Base-by-base conservation (phyloP, 371 early-diverging fungal species). In the Mucor racemosus region DNA sequence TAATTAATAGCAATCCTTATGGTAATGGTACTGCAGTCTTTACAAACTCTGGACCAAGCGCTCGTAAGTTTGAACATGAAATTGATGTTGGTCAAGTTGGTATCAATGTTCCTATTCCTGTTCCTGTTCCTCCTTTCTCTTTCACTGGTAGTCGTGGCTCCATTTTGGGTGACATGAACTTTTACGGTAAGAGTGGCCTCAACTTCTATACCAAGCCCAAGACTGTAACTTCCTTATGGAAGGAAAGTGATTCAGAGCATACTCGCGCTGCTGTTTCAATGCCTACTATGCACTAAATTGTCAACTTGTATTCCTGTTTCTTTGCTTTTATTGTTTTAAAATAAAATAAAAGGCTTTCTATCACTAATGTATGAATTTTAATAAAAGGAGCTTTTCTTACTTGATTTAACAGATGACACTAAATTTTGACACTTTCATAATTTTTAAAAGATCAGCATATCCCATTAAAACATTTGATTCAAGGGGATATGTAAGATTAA, bases 11-110 rank as follows among this genome's bases (percentile, higher is more conserved):
- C 53, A 98, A 97, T 82, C 92, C 88, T 5, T 98, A 97, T 67
- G 98, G 96, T 62, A 98, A 98, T 76, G 99, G 98, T 59, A 95
- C 97, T 7, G 95, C 97, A 55, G 90, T 98, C 72, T 95, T 94
- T 71, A 98, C 99, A 40, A 92, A 91, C 72, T 94, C 93, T 48
- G 98, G 98, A 5, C 87, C 94, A 56, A 84, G 78, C 62, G 97
- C 99, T 21, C 90, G 96, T 69, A 91, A 92, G 81, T 97, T 98
- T 80, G 85, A 90, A 71, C 84, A 89, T 41, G 93, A 96, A 68
- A 89, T 97, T 64, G 95, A 96, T 76, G 95, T 92, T 33, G 99
- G 99, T 21, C 97, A 97, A 82, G 87, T 94, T 13, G 92, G 94
- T 60, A 90, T 95, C 78, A 95, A 95, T 69, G 94, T 94, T 26